Evolutionary conservation across 2,329 filamentous ascomycete genomes (phyloP).

Genomic region (Pseudogymnoascus pannorum): DNA sequence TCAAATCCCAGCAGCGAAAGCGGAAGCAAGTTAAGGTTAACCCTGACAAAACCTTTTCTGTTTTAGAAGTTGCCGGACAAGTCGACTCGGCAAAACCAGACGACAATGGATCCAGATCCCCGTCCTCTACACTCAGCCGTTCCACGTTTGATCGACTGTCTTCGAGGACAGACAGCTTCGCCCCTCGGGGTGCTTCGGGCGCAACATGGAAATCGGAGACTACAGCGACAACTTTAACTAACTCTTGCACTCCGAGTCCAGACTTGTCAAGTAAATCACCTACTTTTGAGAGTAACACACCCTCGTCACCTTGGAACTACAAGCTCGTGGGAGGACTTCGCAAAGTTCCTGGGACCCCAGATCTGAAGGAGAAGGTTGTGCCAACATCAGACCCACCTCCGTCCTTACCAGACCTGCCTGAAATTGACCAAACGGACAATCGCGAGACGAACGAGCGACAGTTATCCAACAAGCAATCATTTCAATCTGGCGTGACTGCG

Average conservation of each 20-base stretch:
- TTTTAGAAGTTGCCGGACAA: constrained; percentile 10
- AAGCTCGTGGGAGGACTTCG: constrained; percentile 29
- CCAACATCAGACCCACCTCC: constrained; percentile 3
- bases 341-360: constrained; percentile 30
- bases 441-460: constrained; percentile 20
- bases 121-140: constrained; percentile 2
- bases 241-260: constrained; percentile 16
- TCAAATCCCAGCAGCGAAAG: constrained; percentile 5
- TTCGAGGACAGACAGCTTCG: constrained; percentile 23
- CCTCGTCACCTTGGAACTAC: constrained; percentile 27
- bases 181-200: background rate
- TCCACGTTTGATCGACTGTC: constrained; percentile 17
- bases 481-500: constrained; percentile 24
- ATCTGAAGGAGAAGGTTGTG: constrained; percentile 23
- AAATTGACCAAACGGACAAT: constrained; percentile 18
- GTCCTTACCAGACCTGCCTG: constrained; percentile 5
- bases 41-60: constrained; percentile 15
- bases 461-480: constrained; percentile 28
- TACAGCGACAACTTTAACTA: constrained; percentile 13
- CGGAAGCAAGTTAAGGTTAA: constrained; percentile 13
- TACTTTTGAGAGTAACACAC: constrained; percentile 27
- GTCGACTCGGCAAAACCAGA: background rate
- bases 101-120: constrained; percentile 5
- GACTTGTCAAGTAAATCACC: constrained; percentile 20
- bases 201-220: constrained; percentile 22